Evolutionary conservation across 768 basidiomycete genomes (phyloP).

Genomic region (Macrolepiota fuliginosa): DNA sequence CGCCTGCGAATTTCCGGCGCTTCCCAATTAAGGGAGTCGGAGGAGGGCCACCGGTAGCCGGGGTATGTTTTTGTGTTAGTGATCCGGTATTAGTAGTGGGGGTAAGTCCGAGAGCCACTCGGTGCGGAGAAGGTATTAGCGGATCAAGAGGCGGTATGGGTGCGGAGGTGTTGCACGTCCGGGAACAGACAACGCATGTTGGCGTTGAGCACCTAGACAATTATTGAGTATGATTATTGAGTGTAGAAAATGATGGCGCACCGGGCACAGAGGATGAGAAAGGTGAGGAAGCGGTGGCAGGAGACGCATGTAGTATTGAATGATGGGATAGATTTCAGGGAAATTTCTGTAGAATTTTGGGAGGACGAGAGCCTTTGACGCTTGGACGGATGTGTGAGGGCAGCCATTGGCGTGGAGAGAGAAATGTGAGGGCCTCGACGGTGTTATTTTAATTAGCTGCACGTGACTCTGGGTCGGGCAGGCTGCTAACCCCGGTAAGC

Average conservation of each 20-base stretch:
- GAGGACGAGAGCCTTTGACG: background rate
- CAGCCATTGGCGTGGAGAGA: conserved; percentile 1
- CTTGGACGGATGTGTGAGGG: background rate
- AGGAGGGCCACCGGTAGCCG: conserved; percentile 1
- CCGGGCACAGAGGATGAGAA: conserved; percentile 6
- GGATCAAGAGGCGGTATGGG: conserved; percentile 38
- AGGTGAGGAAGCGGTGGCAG: conserved; percentile 10
- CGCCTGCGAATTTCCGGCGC: conserved; percentile 26
- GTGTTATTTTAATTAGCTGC: no score
- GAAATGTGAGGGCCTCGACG: background rate
- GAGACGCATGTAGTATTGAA: background rate
- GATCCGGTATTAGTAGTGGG: conserved; percentile 22
- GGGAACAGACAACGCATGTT: conserved; percentile 43
- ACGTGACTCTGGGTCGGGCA: background rate
- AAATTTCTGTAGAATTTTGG: background rate
- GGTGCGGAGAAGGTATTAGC: conserved; percentile 26
- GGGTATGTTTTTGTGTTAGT: background rate
- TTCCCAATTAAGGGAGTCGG: conserved; percentile 15
- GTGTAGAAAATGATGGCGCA: background rate
- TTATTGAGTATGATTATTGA: background rate
- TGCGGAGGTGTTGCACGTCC: conserved; percentile 37
- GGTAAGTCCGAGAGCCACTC: conserved; percentile 26
- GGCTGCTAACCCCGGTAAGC: background rate
- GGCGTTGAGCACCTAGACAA: conserved; percentile 34
- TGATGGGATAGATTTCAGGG: background rate